Evolutionary conservation across 495 filamentous ascomycete genomes (phyloP).

Genomic region (Astrothelium macrocarpum): DNA sequence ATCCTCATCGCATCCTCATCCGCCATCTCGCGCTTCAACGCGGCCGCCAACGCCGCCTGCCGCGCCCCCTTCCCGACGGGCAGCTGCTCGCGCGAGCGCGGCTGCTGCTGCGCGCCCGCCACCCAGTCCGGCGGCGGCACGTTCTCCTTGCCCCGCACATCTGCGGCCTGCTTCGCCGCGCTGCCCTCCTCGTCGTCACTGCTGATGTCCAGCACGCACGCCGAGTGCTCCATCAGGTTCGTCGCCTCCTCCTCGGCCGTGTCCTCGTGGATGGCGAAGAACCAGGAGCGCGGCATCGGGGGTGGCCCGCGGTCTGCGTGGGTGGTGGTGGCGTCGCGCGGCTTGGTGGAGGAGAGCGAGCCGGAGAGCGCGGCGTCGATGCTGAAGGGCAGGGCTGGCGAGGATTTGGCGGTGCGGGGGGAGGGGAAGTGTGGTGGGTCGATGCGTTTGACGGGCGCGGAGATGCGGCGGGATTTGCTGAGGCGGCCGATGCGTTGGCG

Average conservation of each 20-base stretch:
- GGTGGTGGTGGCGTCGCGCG: slow-evolving; percentile 11
- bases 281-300: slow-evolving; percentile 55
- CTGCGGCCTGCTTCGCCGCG: slow-evolving; percentile 38
- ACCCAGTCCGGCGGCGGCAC: slow-evolving; percentile 54
- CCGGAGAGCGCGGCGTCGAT: slow-evolving; percentile 68
- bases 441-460: slow-evolving; percentile 46
- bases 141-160: slow-evolving; percentile 80
- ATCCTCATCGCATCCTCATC: not conserved
- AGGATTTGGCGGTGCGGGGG: slow-evolving; percentile 29
- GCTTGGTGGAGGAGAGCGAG: slow-evolving; percentile 42
- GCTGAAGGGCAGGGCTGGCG: slow-evolving; percentile 52
- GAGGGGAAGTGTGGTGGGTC: slow-evolving; percentile 41
- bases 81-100: not conserved
- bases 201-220: slow-evolving; percentile 71
- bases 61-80: slow-evolving; percentile 9
- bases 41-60: not conserved
- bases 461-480: slow-evolving; percentile 47
- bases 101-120: not conserved
- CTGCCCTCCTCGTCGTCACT: slow-evolving; percentile 43
- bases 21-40: not conserved
- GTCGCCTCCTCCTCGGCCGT: slow-evolving; percentile 77
- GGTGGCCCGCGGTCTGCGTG: slow-evolving; percentile 26
- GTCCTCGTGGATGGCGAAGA: slow-evolving; percentile 93
- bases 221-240: slow-evolving; percentile 84
- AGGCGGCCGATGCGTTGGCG: slow-evolving; percentile 53